phyloP scores from a whole-genome alignment of 2,329 filamentous ascomycete species.

The Fusarium equiseti region DNA sequence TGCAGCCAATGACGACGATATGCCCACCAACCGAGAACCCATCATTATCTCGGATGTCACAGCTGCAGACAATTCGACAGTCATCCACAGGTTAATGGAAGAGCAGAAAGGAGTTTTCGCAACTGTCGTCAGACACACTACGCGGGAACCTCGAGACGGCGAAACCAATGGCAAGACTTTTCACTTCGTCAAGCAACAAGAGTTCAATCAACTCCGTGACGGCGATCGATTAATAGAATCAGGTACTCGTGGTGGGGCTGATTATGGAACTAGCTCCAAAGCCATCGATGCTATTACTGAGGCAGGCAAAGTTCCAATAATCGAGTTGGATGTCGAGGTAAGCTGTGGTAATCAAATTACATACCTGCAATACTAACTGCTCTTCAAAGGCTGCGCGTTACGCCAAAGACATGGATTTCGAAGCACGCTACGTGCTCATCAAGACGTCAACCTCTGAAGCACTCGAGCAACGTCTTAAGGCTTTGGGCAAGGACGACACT shows the following conservation, averaged over 20 bases:
- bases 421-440: slow-evolving; percentile 67
- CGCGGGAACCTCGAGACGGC: slow-evolving; percentile 60
- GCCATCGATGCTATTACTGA: slow-evolving; percentile 64
- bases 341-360: slow-evolving; percentile 38
- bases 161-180: slow-evolving; percentile 66
- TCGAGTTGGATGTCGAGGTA: slow-evolving; percentile 67
- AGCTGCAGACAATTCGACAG: slow-evolving; percentile 71
- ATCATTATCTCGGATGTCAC: slow-evolving; percentile 77
- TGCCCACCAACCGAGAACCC: slow-evolving; percentile 63
- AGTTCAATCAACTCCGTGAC: slow-evolving; percentile 70
- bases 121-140: slow-evolving; percentile 67
- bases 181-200: slow-evolving; percentile 67
- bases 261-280: slow-evolving; percentile 69
- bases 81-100: slow-evolving; percentile 73
- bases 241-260: slow-evolving; percentile 60
- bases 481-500: slow-evolving; percentile 43
- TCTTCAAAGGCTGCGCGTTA: slow-evolving; percentile 64
- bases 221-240: slow-evolving; percentile 71
- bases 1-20: slow-evolving; percentile 50
- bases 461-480: slow-evolving; percentile 48
- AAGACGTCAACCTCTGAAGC: slow-evolving; percentile 53
- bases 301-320: slow-evolving; percentile 69
- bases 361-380: not conserved
- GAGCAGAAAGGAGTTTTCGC: slow-evolving; percentile 75
- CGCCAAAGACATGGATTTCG: slow-evolving; percentile 68